These are phyloP conservation scores for Paracorniculantispora psalliotae DNA, from an alignment of 2,329 filamentous ascomycete species.

Conservation along the genomic window DNA sequence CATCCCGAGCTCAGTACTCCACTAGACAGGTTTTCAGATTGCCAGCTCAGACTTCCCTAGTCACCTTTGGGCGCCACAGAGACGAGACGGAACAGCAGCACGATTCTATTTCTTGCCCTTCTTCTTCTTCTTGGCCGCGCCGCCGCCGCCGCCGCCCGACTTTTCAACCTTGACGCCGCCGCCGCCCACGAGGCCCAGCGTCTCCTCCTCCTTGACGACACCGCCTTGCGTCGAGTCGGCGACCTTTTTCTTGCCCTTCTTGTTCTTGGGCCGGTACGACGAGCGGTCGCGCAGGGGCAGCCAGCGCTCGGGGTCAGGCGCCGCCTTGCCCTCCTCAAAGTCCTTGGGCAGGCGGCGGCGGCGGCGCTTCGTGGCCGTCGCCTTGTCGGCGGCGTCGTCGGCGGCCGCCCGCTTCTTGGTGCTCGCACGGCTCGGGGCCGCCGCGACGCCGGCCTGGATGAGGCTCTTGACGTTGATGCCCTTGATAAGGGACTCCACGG, in stretches of 20 bases:
- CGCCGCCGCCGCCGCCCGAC: constrained; percentile 30
- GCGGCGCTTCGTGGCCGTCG: constrained; percentile 53
- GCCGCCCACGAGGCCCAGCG: constrained; percentile 57
- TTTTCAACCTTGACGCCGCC: constrained; percentile 63
- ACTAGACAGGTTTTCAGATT: too few species aligned
- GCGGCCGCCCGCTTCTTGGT: constrained; percentile 46
- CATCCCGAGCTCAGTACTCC: too few species aligned
- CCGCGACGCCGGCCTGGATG: constrained; percentile 58
- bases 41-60: too few species aligned
- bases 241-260: constrained; percentile 83
- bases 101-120: constrained; percentile 47
- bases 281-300: constrained; percentile 84
- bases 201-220: constrained; percentile 68
- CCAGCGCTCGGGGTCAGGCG: constrained; percentile 88
- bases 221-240: constrained; percentile 81
- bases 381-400: constrained; percentile 32
- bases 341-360: constrained; percentile 64
- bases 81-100: not conserved
- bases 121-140: constrained; percentile 49
- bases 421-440: constrained; percentile 33
- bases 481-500: constrained; percentile 56
- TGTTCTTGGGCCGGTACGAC: constrained; percentile 83
- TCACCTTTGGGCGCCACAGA: not conserved
- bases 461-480: constrained; percentile 59
- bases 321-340: constrained; percentile 71